A percentile compares a stretch with the other conserved stretches of the same genome.
Evolutionary conservation across 352 stramenopile genomes (phyloP).

Genomic region (Phytophthora nicotianae): DNA sequence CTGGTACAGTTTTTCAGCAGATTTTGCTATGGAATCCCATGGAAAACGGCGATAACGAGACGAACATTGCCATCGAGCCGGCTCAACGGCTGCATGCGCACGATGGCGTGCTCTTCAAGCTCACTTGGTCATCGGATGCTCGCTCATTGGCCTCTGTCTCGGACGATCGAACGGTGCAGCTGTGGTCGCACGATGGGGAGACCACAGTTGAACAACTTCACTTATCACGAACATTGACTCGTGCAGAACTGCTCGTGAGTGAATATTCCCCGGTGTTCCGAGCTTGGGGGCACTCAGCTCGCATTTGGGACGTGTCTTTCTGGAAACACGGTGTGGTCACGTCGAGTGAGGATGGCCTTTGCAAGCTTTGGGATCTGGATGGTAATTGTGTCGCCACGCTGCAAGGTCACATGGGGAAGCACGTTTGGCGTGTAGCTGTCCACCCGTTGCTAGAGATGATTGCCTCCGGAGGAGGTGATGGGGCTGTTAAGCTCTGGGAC

Average conservation of each 20-base stretch:
- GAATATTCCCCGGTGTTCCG: slow-evolving; percentile 65
- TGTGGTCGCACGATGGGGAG: slow-evolving; percentile 65
- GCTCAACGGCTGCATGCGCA: slow-evolving; percentile 77
- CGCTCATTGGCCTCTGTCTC: slow-evolving; percentile 80
- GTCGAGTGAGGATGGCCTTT: slow-evolving; percentile 80
- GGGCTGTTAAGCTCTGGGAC: slow-evolving; percentile 83
- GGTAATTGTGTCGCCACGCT: slow-evolving; percentile 76
- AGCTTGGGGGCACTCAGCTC: slow-evolving; percentile 81
- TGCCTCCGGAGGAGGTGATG: slow-evolving; percentile 80
- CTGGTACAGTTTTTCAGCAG: slow-evolving; percentile 87
- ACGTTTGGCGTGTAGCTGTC: slow-evolving; percentile 80
- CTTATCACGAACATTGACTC: neutral
- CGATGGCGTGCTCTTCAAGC: slow-evolving; percentile 87
- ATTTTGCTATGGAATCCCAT: slow-evolving; percentile 80
- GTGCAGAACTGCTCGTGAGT: slow-evolving; percentile 24
- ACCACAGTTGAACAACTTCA: slow-evolving; percentile 20
- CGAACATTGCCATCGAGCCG: slow-evolving; percentile 31
- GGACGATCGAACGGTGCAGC: slow-evolving; percentile 84
- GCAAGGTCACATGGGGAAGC: slow-evolving; percentile 72
- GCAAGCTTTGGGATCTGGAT: slow-evolving; percentile 68
- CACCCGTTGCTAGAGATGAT: slow-evolving; percentile 52
- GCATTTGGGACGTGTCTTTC: slow-evolving; percentile 87
- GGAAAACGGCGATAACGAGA: slow-evolving; percentile 15
- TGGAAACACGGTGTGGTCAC: slow-evolving; percentile 51
- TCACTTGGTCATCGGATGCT: slow-evolving; percentile 76